Conservation (phyloP, 1,139 yeast genomes). For the Pneumocystis sp. region DNA sequence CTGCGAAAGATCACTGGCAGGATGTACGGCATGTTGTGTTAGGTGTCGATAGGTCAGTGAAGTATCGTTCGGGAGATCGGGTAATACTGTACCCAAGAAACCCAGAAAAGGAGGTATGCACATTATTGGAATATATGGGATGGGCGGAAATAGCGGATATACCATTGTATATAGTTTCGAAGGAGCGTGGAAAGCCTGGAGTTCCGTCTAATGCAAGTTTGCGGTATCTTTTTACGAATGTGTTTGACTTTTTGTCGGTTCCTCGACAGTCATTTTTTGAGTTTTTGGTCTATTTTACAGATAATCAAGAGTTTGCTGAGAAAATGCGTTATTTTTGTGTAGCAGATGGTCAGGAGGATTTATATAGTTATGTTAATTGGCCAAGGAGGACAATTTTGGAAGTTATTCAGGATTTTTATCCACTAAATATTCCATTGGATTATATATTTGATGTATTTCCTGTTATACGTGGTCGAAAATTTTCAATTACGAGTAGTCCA, state of each 20-base stretch:
- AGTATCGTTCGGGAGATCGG: constrained; percentile 66
- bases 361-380: constrained; percentile 77
- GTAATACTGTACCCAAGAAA: constrained; percentile 64
- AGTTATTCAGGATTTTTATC: constrained; percentile 63
- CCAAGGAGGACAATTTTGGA: constrained; percentile 82
- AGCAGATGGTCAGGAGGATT: constrained; percentile 47
- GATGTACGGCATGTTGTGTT: constrained; percentile 46
- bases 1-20: constrained; percentile 64
- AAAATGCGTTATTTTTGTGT: constrained; percentile 64
- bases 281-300: constrained; percentile 47
- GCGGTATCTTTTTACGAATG: constrained; percentile 57
- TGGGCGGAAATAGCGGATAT: constrained; percentile 61
- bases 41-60: constrained; percentile 13
- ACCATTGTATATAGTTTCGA: constrained; percentile 22
- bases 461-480: constrained; percentile 59
- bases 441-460: constrained; percentile 69
- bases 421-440: constrained; percentile 57
- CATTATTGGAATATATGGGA: constrained; percentile 50
- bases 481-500: constrained; percentile 54
- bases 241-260: constrained; percentile 64
- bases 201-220: constrained; percentile 44
- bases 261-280: constrained; percentile 75
- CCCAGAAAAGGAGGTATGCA: constrained; percentile 46
- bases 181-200: not conserved
- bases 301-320: constrained; percentile 50